phyloP scores from a whole-genome alignment of 352 stramenopile genomes.

The Phytophthora sojae region DNA sequence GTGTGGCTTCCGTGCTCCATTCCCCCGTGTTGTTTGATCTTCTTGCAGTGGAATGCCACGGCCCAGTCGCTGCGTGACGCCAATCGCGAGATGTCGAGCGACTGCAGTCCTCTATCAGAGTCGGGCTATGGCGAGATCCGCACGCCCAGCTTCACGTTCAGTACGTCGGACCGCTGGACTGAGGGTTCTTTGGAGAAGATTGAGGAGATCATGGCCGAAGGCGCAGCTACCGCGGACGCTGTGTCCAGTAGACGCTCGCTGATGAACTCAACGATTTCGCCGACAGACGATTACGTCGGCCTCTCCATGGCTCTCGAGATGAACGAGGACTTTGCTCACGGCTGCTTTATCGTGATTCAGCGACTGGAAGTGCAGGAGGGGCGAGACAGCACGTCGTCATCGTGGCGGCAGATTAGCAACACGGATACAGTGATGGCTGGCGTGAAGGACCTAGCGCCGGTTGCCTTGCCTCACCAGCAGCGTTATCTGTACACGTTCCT shows the following conservation, averaged over 20 bases:
- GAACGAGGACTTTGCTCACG: conserved; percentile 77
- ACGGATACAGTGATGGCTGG: conserved; percentile 79
- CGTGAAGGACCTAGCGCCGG: conserved; percentile 52
- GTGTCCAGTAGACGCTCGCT: conserved; percentile 28
- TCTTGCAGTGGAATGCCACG: conserved; percentile 89
- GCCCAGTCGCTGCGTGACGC: conserved; percentile 82
- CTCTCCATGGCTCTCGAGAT: conserved; percentile 86
- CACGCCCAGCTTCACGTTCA: conserved; percentile 84
- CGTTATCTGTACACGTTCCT: conserved; percentile 85
- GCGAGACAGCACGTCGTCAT: conserved; percentile 39
- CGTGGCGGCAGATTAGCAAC: conserved; percentile 82
- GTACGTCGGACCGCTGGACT: conserved; percentile 69
- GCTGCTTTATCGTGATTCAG: conserved; percentile 86
- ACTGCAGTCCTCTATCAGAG: conserved; percentile 62
- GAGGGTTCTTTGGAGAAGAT: conserved; percentile 51
- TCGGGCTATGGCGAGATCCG: conserved; percentile 77
- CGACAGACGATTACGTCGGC: conserved; percentile 71
- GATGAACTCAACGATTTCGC: conserved; percentile 45
- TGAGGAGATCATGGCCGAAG: conserved; percentile 53
- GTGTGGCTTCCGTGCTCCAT: conserved; percentile 89
- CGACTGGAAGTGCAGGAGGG: conserved; percentile 50
- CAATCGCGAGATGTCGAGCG: conserved; percentile 49
- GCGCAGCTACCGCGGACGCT: conserved; percentile 35
- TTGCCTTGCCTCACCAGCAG: conserved; percentile 36
- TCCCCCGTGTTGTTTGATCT: conserved; percentile 87